Evolutionary conservation across 257 asterid species (phyloP), one percentile per base, ranked within the genome.

Genomic region (Perilla frutescens): DNA sequence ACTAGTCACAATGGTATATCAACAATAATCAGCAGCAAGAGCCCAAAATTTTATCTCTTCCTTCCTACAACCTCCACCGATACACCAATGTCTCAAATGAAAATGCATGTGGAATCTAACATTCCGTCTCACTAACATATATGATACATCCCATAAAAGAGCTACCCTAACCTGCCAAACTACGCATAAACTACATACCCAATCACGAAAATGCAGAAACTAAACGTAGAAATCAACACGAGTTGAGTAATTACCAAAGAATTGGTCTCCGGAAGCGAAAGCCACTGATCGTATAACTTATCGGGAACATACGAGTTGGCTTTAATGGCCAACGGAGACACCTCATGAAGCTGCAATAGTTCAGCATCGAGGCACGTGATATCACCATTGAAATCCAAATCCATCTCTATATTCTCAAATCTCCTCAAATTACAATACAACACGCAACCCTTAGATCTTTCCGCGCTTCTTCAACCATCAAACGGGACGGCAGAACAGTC

Each of bases 261-360:
- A 58, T 80, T 70, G 76, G 97, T 88, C 53, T 93, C 98, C 14
- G 97, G 94, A 36, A 89, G 96, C 73, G 98, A 91, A 43, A 93
- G 94, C 98, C 98, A 93, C 81, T 89, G 96, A 84, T 93, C 96
- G 61, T 84, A 93, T 34, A 93, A 91, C 86, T 87, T 88, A 81
- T 89, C 97, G 8, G 98, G 94, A 40, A 93, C 90, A 74, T 65
- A 81, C 58, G 98, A 92, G 73, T 89, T 91, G 64, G 96, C 88
- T 82, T 87, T 91, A 72, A 93, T 84, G 66, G 97, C 96, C 89
- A 85, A 73, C 41, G 97, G 90, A 55, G 98, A 88, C 71, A 91
- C 91, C 92, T 93, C 98, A 55, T 88, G 85, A 45, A 93, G 88
- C 96, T 91, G 98, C 91, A 91, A 79, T 34, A 93, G 79, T 69